A percentile compares a stretch with the other conserved stretches of the same genome.
Evolutionary conservation across 352 stramenopile species (phyloP).

Genomic region (Aphanomyces invadans): DNA sequence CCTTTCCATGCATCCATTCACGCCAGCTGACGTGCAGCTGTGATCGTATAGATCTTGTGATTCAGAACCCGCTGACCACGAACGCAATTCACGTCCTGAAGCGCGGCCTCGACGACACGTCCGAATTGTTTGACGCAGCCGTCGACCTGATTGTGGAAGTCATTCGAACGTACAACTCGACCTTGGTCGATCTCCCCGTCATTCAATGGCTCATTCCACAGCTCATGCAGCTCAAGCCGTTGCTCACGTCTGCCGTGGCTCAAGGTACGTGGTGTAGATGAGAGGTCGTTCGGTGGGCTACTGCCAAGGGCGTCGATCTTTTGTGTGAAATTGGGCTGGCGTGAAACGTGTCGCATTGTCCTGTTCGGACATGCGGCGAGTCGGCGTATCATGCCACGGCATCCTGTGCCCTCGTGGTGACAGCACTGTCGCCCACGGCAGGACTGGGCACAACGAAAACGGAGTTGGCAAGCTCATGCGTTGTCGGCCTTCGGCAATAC

Average conservation of each 20-base stretch:
- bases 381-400: too few species aligned
- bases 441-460: too few species aligned
- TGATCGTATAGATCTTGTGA: constrained; percentile 46
- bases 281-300: too few species aligned
- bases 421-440: too few species aligned
- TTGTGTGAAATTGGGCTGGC: too few species aligned
- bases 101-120: constrained; percentile 32
- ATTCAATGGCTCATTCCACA: constrained; percentile 74
- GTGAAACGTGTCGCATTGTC: too few species aligned
- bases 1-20: neutral
- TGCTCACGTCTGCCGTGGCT: constrained; percentile 41
- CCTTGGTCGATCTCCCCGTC: constrained; percentile 39
- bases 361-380: too few species aligned
- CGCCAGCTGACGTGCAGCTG: neutral
- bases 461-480: too few species aligned
- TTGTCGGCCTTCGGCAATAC: too few species aligned
- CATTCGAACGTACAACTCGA: constrained; percentile 50
- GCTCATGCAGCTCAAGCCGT: constrained; percentile 50
- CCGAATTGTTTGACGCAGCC: constrained; percentile 71
- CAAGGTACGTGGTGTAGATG: constrained; percentile 17
- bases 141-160: constrained; percentile 80
- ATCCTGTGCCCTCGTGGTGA: too few species aligned
- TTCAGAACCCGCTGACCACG: constrained; percentile 61
- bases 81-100: constrained; percentile 53
- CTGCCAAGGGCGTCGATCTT: too few species aligned